Conservation (phyloP, 2,329 filamentous ascomycete genomes). For the Penicillium sp. region DNA sequence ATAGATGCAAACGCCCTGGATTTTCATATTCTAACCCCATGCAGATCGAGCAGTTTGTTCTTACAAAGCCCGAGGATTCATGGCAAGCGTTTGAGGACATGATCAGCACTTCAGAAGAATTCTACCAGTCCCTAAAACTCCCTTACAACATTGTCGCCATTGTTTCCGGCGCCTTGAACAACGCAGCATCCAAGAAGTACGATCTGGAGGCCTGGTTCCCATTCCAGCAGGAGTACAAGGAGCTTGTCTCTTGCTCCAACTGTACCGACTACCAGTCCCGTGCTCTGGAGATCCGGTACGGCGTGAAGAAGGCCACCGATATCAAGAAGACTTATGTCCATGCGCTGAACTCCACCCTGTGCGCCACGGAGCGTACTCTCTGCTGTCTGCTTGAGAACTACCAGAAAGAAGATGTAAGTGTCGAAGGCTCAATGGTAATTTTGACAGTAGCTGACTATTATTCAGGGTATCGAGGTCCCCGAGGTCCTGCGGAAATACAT, state of each 20-base stretch:
- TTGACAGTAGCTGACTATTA: constrained; percentile 16
- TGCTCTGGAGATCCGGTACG: constrained; percentile 88
- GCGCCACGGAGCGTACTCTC: constrained; percentile 85
- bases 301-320: constrained; percentile 80
- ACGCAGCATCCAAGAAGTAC: constrained; percentile 85
- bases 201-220: constrained; percentile 97
- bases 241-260: constrained; percentile 95
- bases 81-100: constrained; percentile 94
- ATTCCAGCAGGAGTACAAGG: constrained; percentile 96
- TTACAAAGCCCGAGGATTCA: constrained; percentile 82
- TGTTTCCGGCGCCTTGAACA: constrained; percentile 93
- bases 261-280: constrained; percentile 97
- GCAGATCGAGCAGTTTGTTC: constrained; percentile 72
- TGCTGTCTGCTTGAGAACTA: constrained; percentile 98
- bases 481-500: constrained; percentile 85
- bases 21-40: constrained; percentile 1
- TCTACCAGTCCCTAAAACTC: constrained; percentile 84
- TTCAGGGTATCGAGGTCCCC: constrained; percentile 72
- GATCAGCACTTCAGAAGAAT: constrained; percentile 87
- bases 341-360: constrained; percentile 83
- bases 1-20: not conserved
- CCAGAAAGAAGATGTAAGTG: constrained; percentile 75
- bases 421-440: not conserved
- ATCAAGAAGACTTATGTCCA: constrained; percentile 92
- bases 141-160: constrained; percentile 92